These are phyloP conservation scores for Geosmithia flava DNA, from an alignment of 2,329 filamentous ascomycete genomes.

Conservation along the genomic window DNA sequence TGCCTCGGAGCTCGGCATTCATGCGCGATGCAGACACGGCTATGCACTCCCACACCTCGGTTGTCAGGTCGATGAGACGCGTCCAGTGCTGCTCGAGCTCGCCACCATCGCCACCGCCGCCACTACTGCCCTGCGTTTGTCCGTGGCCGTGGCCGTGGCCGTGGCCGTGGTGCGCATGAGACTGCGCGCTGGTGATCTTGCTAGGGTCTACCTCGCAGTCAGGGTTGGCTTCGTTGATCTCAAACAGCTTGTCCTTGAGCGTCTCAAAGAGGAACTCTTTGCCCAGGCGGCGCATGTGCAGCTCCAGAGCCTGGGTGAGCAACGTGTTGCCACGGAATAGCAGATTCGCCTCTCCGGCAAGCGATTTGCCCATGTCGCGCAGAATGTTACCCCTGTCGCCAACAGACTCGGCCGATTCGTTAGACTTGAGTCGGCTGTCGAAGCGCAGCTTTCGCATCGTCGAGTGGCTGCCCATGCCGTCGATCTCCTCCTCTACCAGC, in stretches of 20 bases:
- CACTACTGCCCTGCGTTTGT: not conserved
- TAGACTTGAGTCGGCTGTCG: slow-evolving; percentile 57
- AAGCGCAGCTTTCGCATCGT: slow-evolving; percentile 58
- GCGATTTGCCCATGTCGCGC: slow-evolving; percentile 65
- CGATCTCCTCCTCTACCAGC: slow-evolving; percentile 92
- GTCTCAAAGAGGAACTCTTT: slow-evolving; percentile 87
- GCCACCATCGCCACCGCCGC: slow-evolving; percentile 23
- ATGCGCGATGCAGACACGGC: slow-evolving; percentile 60
- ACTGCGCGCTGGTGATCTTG: slow-evolving; percentile 35
- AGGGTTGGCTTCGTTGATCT: slow-evolving; percentile 82
- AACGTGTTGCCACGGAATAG: slow-evolving; percentile 92
- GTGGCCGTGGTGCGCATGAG: slow-evolving; percentile 3
- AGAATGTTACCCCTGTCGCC: slow-evolving; percentile 61
- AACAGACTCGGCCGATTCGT: slow-evolving; percentile 49
- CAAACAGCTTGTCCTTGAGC: slow-evolving; percentile 69
- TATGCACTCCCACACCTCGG: slow-evolving; percentile 77
- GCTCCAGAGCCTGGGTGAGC: slow-evolving; percentile 84
- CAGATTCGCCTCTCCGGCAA: slow-evolving; percentile 81
- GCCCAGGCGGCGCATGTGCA: slow-evolving; percentile 88
- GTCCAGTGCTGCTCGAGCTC: slow-evolving; percentile 79
- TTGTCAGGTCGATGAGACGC: slow-evolving; percentile 62
- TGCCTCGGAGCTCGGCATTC: slow-evolving; percentile 68
- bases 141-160: not conserved
- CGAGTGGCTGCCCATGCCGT: slow-evolving; percentile 76
- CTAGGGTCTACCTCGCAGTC: slow-evolving; percentile 95